Conservation (phyloP, 768 basidiomycete genomes). For the Lactifluus echinatus region DNA sequence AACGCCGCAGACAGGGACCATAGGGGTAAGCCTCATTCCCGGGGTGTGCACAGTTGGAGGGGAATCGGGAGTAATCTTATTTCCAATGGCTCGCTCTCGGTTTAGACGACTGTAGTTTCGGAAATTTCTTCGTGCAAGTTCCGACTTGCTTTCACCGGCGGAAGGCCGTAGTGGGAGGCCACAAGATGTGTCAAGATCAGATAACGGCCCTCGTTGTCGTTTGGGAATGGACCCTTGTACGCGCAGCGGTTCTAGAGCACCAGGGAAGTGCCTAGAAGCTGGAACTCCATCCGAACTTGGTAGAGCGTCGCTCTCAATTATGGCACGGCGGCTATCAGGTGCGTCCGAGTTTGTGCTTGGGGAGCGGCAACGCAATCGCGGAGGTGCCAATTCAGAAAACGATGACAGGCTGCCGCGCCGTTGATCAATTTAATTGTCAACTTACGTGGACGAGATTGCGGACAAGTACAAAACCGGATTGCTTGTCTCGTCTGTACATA, state of each 20-base stretch:
- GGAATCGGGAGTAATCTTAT: neutral
- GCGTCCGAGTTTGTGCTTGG: neutral
- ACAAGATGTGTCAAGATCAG: slow-evolving; percentile 2
- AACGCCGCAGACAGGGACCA: neutral
- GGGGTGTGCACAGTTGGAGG: neutral
- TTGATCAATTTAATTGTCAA: neutral
- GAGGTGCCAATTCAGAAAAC: neutral
- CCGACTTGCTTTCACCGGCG: neutral
- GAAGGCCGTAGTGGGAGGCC: neutral
- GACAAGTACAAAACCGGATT: neutral
- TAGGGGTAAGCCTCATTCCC: slow-evolving; percentile 3
- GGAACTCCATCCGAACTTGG: neutral
- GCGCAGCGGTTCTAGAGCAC: neutral
- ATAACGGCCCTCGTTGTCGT: neutral
- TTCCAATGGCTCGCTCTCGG: neutral
- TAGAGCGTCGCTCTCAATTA: neutral
- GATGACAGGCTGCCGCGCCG: neutral
- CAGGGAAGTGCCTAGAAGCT: neutral
- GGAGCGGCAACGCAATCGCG: neutral
- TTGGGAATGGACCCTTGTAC: neutral
- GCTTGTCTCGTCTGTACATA: too few species aligned
- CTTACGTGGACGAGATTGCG: neutral
- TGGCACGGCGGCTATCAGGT: neutral
- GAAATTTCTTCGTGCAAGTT: neutral
- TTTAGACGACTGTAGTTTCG: neutral